phyloP scores from a whole-genome alignment of 2,329 filamentous ascomycete genomes.

The Diaporthe sp. region DNA sequence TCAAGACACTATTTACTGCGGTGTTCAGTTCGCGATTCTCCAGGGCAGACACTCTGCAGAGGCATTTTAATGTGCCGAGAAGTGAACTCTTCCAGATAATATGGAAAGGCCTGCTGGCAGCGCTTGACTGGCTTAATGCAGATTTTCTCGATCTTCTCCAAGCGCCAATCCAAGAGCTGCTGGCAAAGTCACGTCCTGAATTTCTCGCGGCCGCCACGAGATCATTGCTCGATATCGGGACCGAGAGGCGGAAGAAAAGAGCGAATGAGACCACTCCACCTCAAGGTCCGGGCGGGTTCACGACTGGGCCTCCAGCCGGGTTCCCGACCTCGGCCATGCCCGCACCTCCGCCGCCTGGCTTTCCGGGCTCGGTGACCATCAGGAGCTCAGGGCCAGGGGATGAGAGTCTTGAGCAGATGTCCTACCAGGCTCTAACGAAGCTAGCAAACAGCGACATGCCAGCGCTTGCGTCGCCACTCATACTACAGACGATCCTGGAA shows the following conservation, averaged over 20 bases:
- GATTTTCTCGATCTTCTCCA: background rate
- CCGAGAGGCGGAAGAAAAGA: background rate
- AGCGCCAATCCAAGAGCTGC: slow-evolving; percentile 8
- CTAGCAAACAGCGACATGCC: slow-evolving; percentile 22
- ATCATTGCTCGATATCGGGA: slow-evolving; percentile 20
- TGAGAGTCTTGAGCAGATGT: slow-evolving; percentile 22
- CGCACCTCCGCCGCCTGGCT: background rate
- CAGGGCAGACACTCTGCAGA: background rate
- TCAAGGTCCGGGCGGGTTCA: background rate
- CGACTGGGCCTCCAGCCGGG: no score
- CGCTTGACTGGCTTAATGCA: slow-evolving; percentile 28
- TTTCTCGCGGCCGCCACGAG: slow-evolving; percentile 29
- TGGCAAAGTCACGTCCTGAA: background rate
- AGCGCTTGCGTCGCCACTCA: slow-evolving; percentile 27
- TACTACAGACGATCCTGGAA: slow-evolving; percentile 35
- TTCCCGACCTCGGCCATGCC: background rate
- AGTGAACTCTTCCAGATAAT: background rate
- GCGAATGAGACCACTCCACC: background rate
- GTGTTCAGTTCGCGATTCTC: background rate
- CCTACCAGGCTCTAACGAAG: slow-evolving; percentile 18
- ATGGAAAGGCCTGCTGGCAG: slow-evolving; percentile 11
- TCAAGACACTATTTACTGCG: slow-evolving; percentile 13
- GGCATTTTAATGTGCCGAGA: background rate
- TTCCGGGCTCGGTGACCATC: background rate
- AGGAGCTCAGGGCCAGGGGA: background rate